Evolutionary conservation across 208 protist genomes (phyloP).

Genomic region (Porcisia hertigi): DNA sequence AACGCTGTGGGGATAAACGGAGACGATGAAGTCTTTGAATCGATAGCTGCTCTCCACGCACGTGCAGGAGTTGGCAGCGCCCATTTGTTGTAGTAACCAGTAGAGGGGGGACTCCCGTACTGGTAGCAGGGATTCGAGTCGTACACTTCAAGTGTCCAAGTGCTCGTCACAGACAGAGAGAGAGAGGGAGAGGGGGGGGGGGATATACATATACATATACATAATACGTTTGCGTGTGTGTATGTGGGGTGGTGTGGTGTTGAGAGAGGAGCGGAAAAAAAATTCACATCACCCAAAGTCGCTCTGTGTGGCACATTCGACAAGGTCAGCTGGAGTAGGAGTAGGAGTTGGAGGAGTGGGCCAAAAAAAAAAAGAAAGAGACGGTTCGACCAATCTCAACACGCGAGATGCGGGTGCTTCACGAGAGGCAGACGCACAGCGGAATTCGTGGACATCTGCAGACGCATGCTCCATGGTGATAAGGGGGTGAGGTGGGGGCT

Average conservation of each 20-base stretch:
- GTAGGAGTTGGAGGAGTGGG: not conserved
- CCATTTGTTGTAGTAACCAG: conserved; percentile 11
- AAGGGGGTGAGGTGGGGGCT: not conserved
- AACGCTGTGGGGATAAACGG: conserved; percentile 61
- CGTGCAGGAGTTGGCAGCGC: conserved; percentile 31
- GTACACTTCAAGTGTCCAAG: not conserved
- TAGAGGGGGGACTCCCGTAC: no score
- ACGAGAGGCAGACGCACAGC: not conserved
- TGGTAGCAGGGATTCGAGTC: not conserved
- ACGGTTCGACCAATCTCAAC: not conserved
- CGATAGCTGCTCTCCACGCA: conserved; percentile 63
- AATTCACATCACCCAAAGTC: not conserved
- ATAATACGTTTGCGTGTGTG: not conserved
- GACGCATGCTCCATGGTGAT: not conserved
- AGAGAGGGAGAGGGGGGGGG: not conserved
- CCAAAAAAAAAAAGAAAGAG: not conserved
- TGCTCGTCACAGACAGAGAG: not conserved
- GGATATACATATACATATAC: no score
- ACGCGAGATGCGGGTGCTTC: not conserved
- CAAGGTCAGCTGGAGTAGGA: not conserved
- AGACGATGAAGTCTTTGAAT: conserved; percentile 82
- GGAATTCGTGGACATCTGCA: not conserved
- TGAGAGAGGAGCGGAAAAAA: not conserved
- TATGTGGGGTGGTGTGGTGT: not conserved
- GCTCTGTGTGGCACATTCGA: not conserved